phyloP scores from a whole-genome alignment of 1,139 yeast genomes.

The Blastobotrys arbuscula region DNA sequence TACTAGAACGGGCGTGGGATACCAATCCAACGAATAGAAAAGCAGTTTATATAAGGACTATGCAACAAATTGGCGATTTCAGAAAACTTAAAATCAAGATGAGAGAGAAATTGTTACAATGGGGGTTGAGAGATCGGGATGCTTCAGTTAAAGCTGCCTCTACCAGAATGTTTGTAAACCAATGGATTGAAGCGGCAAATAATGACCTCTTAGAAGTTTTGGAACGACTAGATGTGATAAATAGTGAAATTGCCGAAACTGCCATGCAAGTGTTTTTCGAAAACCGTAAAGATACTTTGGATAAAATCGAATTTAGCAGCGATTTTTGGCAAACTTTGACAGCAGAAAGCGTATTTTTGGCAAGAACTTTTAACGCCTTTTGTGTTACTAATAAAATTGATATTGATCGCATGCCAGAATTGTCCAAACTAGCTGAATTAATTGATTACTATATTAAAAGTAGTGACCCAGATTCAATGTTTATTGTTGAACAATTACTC shows the following conservation, averaged over 20 bases:
- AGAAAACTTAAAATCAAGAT: slow-evolving; percentile 51
- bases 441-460: slow-evolving; percentile 48
- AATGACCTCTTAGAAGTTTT: slow-evolving; percentile 69
- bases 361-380: slow-evolving; percentile 60
- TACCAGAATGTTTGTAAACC: slow-evolving; percentile 55
- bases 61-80: slow-evolving; percentile 66
- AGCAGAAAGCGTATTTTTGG: slow-evolving; percentile 68
- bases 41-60: slow-evolving; percentile 60
- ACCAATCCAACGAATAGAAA: slow-evolving; percentile 65
- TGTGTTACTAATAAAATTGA: slow-evolving; percentile 50
- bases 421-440: slow-evolving; percentile 61
- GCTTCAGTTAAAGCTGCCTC: slow-evolving; percentile 68
- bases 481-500: slow-evolving; percentile 68
- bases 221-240: slow-evolving; percentile 62
- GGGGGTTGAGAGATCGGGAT: slow-evolving; percentile 91
- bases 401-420: slow-evolving; percentile 73
- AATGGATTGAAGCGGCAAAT: slow-evolving; percentile 67
- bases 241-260: slow-evolving; percentile 52
- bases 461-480: slow-evolving; percentile 55
- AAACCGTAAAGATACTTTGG: slow-evolving; percentile 55
- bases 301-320: slow-evolving; percentile 49
- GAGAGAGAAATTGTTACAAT: slow-evolving; percentile 61
- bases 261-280: slow-evolving; percentile 64
- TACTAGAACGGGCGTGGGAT: slow-evolving; percentile 82
- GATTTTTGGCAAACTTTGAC: slow-evolving; percentile 66